Base-by-base conservation (phyloP, 1,284 basidiomycete genomes). In the Cryptococcus sp. region DNA sequence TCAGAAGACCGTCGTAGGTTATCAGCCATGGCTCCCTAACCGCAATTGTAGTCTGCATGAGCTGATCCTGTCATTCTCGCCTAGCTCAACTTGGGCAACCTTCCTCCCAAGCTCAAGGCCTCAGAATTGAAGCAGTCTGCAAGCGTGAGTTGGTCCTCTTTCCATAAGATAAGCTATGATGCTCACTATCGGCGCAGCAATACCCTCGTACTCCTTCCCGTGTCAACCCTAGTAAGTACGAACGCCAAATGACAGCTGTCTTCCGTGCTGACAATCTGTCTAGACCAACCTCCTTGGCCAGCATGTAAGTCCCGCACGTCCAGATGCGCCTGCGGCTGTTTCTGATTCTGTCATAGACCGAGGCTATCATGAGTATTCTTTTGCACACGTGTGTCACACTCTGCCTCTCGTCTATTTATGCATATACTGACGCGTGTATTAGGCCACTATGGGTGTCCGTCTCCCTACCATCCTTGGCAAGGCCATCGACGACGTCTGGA, bases 381-480 rank as follows among this genome's bases (percentile, higher is more conserved):
- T 94, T 77, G 92, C 93, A 54, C 89, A 94, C 73, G 79, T 78
- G 70, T 60, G 75, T 70, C 19, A 6, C 31, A 39, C n/a, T 20
- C 31, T 42, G 8, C 47, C 23, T 47, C 10, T 40, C 44, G 19
- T 42, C 27, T 19, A 4, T 35, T 16, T 22, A 4, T 19, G 39
- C 38, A 22, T 50, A 3, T 50, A 60, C 55, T 66, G 44, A 61
- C 53, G 15, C 20, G 47, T 23, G 15, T 44, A 31, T 6, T 50
- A 79, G 76, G 91, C 90, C 41, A 91, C 90, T 8, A 96, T 96
- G 93, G 91, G 91, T 64, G 88, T 90, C 50, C 88, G 94, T 60
- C 84, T 97, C 40, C 93, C 94, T 1, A 97, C 94, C 50, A 97
- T 97, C 67, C 83, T 98, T 49, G 92, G 92, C 65, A 98, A 98